Percentiles rank a stretch among this genome's conserved stretches.
Evolutionary conservation across 2,329 filamentous ascomycete species (phyloP).

Genomic region (Xylaria sp.): DNA sequence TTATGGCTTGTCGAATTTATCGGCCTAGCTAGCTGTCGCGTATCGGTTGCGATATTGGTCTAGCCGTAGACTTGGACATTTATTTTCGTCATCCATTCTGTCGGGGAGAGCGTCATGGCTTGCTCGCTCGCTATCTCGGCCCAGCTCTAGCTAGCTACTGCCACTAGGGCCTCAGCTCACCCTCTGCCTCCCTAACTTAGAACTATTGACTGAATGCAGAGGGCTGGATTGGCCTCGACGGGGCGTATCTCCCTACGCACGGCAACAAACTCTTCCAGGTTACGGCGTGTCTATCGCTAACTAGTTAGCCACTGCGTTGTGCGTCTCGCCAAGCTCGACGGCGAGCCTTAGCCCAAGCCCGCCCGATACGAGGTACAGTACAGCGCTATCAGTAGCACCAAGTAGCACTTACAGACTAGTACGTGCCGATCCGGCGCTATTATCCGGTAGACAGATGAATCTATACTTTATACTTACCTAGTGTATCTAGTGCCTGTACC

Average conservation of each 20-base stretch:
- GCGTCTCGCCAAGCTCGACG: constrained; percentile 30
- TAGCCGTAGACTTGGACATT: background rate
- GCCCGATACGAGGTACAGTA: constrained; percentile 33
- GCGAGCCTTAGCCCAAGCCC: constrained; percentile 21
- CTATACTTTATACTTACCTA: background rate
- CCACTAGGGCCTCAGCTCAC: constrained; percentile 29
- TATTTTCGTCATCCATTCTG: background rate
- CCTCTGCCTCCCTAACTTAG: constrained; percentile 1
- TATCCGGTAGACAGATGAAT: constrained; percentile 11
- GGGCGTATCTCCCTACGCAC: background rate
- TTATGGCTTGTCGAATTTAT: background rate
- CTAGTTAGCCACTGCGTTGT: constrained; percentile 7
- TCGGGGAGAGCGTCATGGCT: constrained; percentile 17
- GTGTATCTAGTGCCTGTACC: background rate
- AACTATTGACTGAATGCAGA: constrained; percentile 31
- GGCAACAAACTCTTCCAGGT: background rate
- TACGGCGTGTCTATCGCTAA: constrained; percentile 22
- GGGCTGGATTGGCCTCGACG: constrained; percentile 27
- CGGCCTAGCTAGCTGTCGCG: too few relatives aligned
- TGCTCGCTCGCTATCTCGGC: background rate
- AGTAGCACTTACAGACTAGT: constrained; percentile 4
- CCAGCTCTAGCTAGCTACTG: background rate
- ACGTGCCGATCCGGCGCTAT: constrained; percentile 37
- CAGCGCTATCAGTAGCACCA: background rate
- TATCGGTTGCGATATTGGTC: constrained; percentile 13